These are phyloP conservation scores for Chernovozyma aurita DNA, from an alignment of 1,139 yeast species.

Conservation along the genomic window DNA sequence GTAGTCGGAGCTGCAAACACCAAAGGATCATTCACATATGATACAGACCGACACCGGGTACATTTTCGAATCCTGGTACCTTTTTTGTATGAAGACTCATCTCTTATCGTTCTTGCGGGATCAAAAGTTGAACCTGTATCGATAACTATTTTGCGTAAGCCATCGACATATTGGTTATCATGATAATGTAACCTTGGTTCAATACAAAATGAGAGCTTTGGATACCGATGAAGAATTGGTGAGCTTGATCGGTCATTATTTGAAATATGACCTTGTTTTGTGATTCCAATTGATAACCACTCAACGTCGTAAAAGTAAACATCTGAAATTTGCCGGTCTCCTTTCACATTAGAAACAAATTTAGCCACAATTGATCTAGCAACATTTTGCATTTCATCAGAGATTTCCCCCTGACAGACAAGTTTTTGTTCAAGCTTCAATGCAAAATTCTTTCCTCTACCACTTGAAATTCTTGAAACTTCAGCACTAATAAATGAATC, in stretches of 20 bases:
- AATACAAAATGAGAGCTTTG: conserved; percentile 8
- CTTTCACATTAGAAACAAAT: conserved; percentile 27
- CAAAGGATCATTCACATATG: conserved; percentile 46
- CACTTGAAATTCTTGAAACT: conserved; percentile 15
- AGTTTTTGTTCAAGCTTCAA: conserved; percentile 60
- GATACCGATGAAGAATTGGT: conserved; percentile 8
- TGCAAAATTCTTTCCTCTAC: conserved; percentile 28
- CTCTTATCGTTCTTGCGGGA: conserved; percentile 9
- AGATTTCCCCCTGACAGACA: conserved; percentile 58
- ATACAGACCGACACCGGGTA: conserved; percentile 63
- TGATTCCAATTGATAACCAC: conserved; percentile 58
- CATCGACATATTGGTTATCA: conserved; percentile 33
- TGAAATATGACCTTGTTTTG: conserved; percentile 5
- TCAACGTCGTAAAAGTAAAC: conserved; percentile 64
- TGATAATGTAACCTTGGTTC: conserved; percentile 21
- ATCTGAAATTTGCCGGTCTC: conserved; percentile 42
- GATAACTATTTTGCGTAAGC: conserved; percentile 39
- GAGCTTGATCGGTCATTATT: background rate
- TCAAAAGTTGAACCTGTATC: conserved; percentile 12
- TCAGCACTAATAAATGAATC: conserved; percentile 35
- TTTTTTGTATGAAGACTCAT: conserved; percentile 18
- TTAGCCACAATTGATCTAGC: conserved; percentile 30
- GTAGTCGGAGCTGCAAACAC: conserved; percentile 34
- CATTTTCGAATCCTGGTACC: conserved; percentile 44
- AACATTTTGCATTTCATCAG: conserved; percentile 37